Base-by-base conservation (phyloP, 306 rosid species). In the Acacia melanoxylon region DNA sequence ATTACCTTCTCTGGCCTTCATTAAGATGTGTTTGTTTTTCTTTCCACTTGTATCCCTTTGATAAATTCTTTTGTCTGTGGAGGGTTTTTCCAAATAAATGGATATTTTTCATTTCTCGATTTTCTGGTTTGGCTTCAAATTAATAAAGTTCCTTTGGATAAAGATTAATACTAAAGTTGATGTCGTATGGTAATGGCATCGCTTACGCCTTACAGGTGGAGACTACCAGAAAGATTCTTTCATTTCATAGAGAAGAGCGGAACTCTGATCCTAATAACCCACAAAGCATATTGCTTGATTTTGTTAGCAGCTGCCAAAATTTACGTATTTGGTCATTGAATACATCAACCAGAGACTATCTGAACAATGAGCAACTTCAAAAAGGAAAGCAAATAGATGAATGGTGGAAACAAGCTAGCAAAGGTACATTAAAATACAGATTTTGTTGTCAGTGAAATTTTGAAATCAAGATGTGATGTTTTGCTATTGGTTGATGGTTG, bases 311-410 rank as follows among this genome's bases (percentile, higher is more conserved):
- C 78, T 95, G 99, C 86, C 99, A 93, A 81, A 93, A 93, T 87
- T 95, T 95, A 83, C 99, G 99, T 69, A 93, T 95, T 69, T 95
- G 99, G 99, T 93, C 98, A 5, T 81, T 95, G 91, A 95, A 95
- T 87, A 83, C 99, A 15, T 72, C 96, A 81, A 85, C 97, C 77
- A 89, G 99, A 86, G 99, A 95, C 80, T 92, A 91, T 88, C 85
- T 95, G 87, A 93, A 95, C 77, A 92, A 89, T 72, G 99, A 95
- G 86, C 99, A 95, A 76, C 97, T 95, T 81, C 99, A 95, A 77
- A 95, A 95, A 82, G 99, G 99, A 87, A 95, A 95, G 85, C 98
- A 93, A 87, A 95, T 95, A 81, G 99, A 95, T 89, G 99, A 93
- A 88, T 95, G 99, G 99, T 95, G 98, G 99, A 93, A 91, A 86